phyloP scores from a whole-genome alignment of 2,329 filamentous ascomycete genomes.

The Lasiodiplodia theobromae region DNA sequence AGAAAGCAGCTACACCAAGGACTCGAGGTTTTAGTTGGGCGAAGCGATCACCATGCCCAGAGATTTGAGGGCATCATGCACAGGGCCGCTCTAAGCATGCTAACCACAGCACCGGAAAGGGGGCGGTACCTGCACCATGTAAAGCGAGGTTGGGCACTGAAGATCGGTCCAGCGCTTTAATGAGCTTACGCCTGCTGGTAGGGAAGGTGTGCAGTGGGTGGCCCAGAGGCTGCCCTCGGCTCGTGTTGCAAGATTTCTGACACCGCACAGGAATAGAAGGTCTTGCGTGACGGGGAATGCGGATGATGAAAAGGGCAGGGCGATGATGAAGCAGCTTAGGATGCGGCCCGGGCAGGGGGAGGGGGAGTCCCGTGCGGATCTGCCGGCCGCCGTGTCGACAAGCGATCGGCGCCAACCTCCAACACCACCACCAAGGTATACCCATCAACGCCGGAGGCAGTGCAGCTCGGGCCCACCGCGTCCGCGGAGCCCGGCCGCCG shows the following conservation, averaged over 20 bases:
- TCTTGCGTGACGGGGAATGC: constrained; percentile 2
- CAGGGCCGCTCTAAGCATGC: constrained; percentile 4
- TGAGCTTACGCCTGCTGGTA: constrained; percentile 6
- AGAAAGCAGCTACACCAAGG: neutral
- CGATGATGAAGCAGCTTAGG: constrained; percentile 22
- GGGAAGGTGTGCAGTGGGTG: constrained; percentile 6
- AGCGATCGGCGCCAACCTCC: constrained; percentile 1
- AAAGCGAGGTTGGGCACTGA: constrained; percentile 26
- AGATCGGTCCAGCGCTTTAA: constrained; percentile 21
- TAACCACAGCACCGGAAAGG: constrained; percentile 19
- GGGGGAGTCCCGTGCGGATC: constrained; percentile 27
- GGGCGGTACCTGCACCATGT: constrained; percentile 10
- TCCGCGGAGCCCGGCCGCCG: neutral
- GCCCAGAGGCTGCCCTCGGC: constrained; percentile 4
- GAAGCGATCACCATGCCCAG: neutral
- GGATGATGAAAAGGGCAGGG: constrained; percentile 13
- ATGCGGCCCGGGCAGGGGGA: constrained; percentile 9
- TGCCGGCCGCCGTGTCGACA: constrained; percentile 7
- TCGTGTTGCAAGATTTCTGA: constrained; percentile 19
- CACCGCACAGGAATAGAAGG: neutral
- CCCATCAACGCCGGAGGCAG: constrained; percentile 2
- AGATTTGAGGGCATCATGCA: constrained; percentile 17
- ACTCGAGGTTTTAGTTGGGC: neutral
- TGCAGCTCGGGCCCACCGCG: constrained; percentile 11
- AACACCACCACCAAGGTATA: constrained; percentile 10